Evolutionary conservation across 345 rosid species (phyloP), one percentile per base, ranked within the genome.

Genomic region (Anastatica hierochuntica): DNA sequence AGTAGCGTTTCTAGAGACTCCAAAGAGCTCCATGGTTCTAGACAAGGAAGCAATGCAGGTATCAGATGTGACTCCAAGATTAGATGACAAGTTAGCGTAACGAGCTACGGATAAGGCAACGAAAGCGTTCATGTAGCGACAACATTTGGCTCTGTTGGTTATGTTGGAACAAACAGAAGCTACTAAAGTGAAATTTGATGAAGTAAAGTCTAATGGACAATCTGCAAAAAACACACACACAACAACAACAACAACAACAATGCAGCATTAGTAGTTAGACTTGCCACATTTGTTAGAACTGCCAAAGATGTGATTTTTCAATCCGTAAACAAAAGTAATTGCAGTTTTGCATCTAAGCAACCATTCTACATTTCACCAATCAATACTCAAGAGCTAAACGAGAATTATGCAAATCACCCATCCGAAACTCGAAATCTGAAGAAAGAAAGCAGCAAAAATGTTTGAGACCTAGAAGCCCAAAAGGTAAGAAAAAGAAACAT

Each of bases 41-140:
- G 83, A 75, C 73, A 90, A 79, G 68, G 95, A 59, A 14, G n/a
- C 41, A 14, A 84, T 60, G 64, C 98, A 90, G 46, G 68, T 49
- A 64, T 84, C 74, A 0, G 77, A 44, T 26, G 85, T 1, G 31
- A 87, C 82, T 56, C 96, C 96, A 10, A 90, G 79, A 53, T 73
- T 69, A 50, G 84, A 61, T 19, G 98, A 82, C 17, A 33, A 46
- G 74, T 84, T 92, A 21, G 98, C 80, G 56, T 82, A 81, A 27
- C 79, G 94, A 39, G 98, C 79, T 19, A 84, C 60, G 16, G 98
- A 83, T 35, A 81, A 43, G 0, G 95, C 95, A 60, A 84, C 52
- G 21, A 78, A 87, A 54, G 95, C 90, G 69, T 92, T 92, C 54
- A 92, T 87, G 74, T 92, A 87, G 19, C 90, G 95, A 71, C 96